phyloP scores from a whole-genome alignment of 148 eudicot species.

The Rhododendron henanense region DNA sequence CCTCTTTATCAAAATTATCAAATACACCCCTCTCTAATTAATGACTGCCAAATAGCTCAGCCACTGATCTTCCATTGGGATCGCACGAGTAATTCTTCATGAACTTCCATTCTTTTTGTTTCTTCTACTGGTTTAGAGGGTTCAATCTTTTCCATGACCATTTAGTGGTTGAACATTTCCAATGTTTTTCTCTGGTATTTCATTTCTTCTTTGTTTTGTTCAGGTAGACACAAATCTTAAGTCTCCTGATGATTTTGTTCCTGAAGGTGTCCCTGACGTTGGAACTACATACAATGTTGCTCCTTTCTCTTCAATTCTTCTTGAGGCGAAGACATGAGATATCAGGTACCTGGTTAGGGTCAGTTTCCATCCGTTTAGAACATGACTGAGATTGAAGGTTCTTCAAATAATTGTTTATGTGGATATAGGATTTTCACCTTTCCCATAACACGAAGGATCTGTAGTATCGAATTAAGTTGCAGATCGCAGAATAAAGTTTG shows the following conservation, averaged over 20 bases:
- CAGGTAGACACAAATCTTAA: slow-evolving; percentile 90
- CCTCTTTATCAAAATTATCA: background rate
- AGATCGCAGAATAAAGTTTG: background rate
- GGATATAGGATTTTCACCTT: background rate
- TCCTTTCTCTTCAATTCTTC: slow-evolving; percentile 74
- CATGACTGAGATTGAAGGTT: background rate
- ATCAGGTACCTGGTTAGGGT: background rate
- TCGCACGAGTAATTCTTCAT: background rate
- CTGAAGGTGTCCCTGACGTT: slow-evolving; percentile 65
- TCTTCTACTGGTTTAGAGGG: background rate
- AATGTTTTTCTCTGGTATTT: background rate
- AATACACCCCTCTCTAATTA: background rate
- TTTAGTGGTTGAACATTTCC: background rate
- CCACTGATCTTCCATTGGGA: background rate
- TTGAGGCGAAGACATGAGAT: slow-evolving; percentile 58
- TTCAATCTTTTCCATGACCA: background rate
- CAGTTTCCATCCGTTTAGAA: background rate
- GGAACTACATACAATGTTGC: slow-evolving; percentile 56
- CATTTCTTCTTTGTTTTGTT: background rate
- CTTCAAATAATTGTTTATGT: background rate
- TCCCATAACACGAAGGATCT: background rate
- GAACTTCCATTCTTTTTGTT: background rate
- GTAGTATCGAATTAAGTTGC: background rate
- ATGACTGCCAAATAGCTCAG: background rate
- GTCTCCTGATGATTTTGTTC: slow-evolving; percentile 70